phyloP scores from a whole-genome alignment of 2,329 filamentous ascomycete genomes.

The Colletotrichum salicis region DNA sequence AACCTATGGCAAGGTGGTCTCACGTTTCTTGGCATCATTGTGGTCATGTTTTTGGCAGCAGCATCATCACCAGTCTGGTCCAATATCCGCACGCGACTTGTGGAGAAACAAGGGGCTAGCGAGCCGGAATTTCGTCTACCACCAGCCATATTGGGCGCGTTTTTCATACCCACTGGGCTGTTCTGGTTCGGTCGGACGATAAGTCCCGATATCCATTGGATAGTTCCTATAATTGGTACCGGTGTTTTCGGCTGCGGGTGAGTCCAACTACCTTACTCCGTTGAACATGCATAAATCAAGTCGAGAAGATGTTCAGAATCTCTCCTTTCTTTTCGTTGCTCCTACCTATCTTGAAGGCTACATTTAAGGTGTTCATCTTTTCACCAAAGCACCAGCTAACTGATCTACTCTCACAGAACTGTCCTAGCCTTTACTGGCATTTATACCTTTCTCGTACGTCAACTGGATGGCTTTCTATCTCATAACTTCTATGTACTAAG shows the following conservation, averaged over 20 bases:
- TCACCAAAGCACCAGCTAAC: slow-evolving; percentile 37
- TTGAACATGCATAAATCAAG: neutral
- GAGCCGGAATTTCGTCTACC: slow-evolving; percentile 91
- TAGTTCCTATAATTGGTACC: slow-evolving; percentile 70
- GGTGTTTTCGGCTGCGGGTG: slow-evolving; percentile 76
- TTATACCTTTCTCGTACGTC: slow-evolving; percentile 85
- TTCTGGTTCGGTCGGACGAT: slow-evolving; percentile 38
- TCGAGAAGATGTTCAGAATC: neutral
- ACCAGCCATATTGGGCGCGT: slow-evolving; percentile 76
- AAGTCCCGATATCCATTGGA: slow-evolving; percentile 26
- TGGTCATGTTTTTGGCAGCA: slow-evolving; percentile 72
- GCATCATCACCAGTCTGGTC: slow-evolving; percentile 73
- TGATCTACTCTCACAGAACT: slow-evolving; percentile 58
- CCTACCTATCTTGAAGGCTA: too few relatives aligned
- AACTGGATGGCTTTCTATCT: neutral
- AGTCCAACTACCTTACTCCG: slow-evolving; percentile 44
- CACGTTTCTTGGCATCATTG: slow-evolving; percentile 77
- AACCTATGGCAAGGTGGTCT: slow-evolving; percentile 81
- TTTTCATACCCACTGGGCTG: slow-evolving; percentile 77
- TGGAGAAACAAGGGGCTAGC: slow-evolving; percentile 63
- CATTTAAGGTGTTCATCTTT: too few relatives aligned
- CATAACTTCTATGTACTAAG: neutral
- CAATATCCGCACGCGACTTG: slow-evolving; percentile 66
- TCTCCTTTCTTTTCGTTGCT: neutral
- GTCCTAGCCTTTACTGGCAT: slow-evolving; percentile 84